Evolutionary conservation across 169 alveolate species (phyloP), one percentile per base, ranked within the genome.

Genomic region (Plasmodium yoelii): DNA sequence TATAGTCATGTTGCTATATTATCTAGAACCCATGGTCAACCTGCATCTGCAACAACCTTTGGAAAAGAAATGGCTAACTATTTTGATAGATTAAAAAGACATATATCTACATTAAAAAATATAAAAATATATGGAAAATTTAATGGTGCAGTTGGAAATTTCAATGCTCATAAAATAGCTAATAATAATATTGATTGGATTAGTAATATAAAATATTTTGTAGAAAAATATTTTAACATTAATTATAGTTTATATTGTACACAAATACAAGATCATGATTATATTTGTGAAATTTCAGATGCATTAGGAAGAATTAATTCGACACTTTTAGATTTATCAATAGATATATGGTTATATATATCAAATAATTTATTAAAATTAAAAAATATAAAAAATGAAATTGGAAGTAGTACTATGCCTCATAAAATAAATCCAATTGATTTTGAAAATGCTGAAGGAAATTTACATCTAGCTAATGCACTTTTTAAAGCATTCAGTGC

Each of bases 391-490:
- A 51, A 95, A 91, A 95, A 95, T 0, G 99, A 98, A 93, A 98
- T 97, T 13, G 99, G 99, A 0, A 96, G 99, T 70, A 96, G 99
- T 42, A 98, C 99, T 5, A 98, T 98, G 99, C 99, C 99, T 22
- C 99, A 98, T 88, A 98, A 98, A 87, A 97, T 98, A 0, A 98
- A 98, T 63, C 99, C 99, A 1, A 97, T 98, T 12, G 98, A 97
- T 86, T 97, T 97, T 86, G 99, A 98, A 90, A 97, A 97, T 82
- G 98, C 99, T 15, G 99, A 98, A 87, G 99, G 99, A 8, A 98
- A 98, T 82, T 89, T 97, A 55, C 98, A 98, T 4, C 9, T 98
- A 22, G 97, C 99, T 2, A 97, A 95, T 90, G 87, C 98, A 13
- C 68, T 98, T 26, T 94, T 97, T 26, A 92, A 90, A 34, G 90